Evolutionary conservation across 768 basidiomycete genomes (phyloP).

Genomic region (Trametes villosa): DNA sequence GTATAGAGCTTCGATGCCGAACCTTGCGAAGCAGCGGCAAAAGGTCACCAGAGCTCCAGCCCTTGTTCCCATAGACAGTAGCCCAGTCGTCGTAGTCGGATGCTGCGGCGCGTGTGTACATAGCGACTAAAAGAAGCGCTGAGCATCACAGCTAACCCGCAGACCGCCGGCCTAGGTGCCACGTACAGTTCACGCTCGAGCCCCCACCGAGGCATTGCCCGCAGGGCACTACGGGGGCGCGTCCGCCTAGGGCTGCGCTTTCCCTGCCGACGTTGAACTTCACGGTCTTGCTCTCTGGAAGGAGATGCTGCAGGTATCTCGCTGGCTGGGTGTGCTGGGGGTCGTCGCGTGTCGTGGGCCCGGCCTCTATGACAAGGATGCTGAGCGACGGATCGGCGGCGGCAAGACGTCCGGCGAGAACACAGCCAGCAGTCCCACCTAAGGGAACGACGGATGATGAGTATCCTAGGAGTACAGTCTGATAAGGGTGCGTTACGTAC

Average conservation of each 20-base stretch:
- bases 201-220: constrained; percentile 63
- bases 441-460: too few relatives aligned
- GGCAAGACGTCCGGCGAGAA: constrained; percentile 57
- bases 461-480: too few relatives aligned
- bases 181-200: constrained; percentile 58
- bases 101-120: constrained; percentile 58
- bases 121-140: constrained; percentile 18
- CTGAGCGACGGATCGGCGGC: constrained; percentile 54
- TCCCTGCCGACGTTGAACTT: constrained; percentile 44
- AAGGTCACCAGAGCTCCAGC: constrained; percentile 59
- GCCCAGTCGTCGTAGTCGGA: constrained; percentile 70
- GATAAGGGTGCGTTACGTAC: neutral
- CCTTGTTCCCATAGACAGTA: constrained; percentile 49
- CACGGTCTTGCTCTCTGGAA: constrained; percentile 44
- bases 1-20: too few relatives aligned
- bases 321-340: constrained; percentile 56
- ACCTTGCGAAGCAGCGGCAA: constrained; percentile 58
- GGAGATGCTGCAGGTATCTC: constrained; percentile 47
- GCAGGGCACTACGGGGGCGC: constrained; percentile 44
- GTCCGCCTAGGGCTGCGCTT: constrained; percentile 48
- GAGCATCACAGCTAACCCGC: too few relatives aligned
- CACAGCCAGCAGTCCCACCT: constrained; percentile 58
- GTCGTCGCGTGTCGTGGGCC: constrained; percentile 52
- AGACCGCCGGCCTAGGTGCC: too few relatives aligned
- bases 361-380: constrained; percentile 66